Evolutionary conservation across 2,329 filamentous ascomycete species (phyloP).

Genomic region (Aspergillus sp.): DNA sequence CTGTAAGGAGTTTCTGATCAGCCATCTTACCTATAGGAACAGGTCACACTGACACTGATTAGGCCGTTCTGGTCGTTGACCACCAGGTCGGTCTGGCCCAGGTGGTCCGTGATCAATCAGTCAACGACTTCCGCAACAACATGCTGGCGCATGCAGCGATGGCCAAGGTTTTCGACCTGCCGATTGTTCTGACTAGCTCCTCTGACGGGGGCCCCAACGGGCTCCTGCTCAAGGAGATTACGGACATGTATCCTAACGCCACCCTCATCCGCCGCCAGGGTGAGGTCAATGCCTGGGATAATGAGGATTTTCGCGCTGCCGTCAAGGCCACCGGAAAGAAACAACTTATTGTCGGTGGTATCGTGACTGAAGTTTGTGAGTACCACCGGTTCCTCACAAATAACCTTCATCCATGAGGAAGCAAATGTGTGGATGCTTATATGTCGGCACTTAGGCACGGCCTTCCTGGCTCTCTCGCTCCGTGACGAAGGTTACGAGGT

Average conservation of each 20-base stretch:
- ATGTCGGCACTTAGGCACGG: slow-evolving; percentile 48
- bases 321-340: slow-evolving; percentile 64
- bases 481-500: slow-evolving; percentile 70
- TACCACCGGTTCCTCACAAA: slow-evolving; percentile 2
- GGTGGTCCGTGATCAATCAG: slow-evolving; percentile 64
- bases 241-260: slow-evolving; percentile 64
- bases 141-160: slow-evolving; percentile 67
- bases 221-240: slow-evolving; percentile 66
- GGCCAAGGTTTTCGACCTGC: slow-evolving; percentile 65
- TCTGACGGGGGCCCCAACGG: slow-evolving; percentile 70
- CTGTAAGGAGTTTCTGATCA: slow-evolving; percentile 12
- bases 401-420: too few relatives aligned
- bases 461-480: slow-evolving; percentile 72
- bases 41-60: neutral
- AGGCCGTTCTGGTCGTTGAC: slow-evolving; percentile 32
- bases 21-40: neutral
- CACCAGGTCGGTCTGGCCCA: slow-evolving; percentile 37
- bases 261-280: slow-evolving; percentile 67
- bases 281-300: slow-evolving; percentile 78
- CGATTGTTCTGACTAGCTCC: slow-evolving; percentile 69
- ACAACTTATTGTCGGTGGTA: slow-evolving; percentile 70
- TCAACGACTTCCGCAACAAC: slow-evolving; percentile 64
- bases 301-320: slow-evolving; percentile 64
- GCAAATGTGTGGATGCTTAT: too few relatives aligned
- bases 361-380: slow-evolving; percentile 70